Evolutionary conservation across 345 rosid genomes (phyloP), one percentile per base, ranked within the genome.

Genomic region (Eucalyptus shirleyi): DNA sequence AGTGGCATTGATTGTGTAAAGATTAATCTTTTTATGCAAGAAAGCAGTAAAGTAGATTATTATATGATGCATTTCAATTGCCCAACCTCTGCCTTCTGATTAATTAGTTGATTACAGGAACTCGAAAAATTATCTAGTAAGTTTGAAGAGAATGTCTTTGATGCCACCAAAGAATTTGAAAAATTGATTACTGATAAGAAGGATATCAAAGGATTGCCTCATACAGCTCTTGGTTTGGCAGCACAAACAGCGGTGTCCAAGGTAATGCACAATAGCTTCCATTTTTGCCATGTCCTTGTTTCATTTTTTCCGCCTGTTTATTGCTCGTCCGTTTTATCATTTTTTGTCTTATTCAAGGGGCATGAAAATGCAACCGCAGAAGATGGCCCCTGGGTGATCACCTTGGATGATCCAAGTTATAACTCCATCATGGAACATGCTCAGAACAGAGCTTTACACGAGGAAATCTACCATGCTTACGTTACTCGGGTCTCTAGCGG

Each of bases 391-490:
- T 56, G 62, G 62, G 62, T 56, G 62, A 24, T 56, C 62, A 56
- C 62, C 30, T 24, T 56, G 62, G 99, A 97, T 92, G 94, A 92
- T 89, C 99, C 99, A 86, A 95, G 98, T 90, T 96, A 53, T 94
- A 90, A 94, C 80, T 90, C 98, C 60, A 97, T 96, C 90, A 96
- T 95, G 97, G 96, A 93, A 92, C 97, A 97, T 95, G 96, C 98
- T 59, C 92, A 89, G 86, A 95, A 95, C 89, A 96, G 97, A 90
- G 92, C 92, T 91, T 92, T 97, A 91, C 97, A 96, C 86, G 97
- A 97, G 91, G 99, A 97, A 95, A 88, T 97, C 69, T 93, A 96
- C 91, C 93, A 94, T 90, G 95, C 97, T 89, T 92, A 94, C 88
- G 49, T 94, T 77, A 83, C 93, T 88, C 97, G 97, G 56, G 98